phyloP scores from a whole-genome alignment of 306 rosid genomes.

The Ormosia emarginata region DNA sequence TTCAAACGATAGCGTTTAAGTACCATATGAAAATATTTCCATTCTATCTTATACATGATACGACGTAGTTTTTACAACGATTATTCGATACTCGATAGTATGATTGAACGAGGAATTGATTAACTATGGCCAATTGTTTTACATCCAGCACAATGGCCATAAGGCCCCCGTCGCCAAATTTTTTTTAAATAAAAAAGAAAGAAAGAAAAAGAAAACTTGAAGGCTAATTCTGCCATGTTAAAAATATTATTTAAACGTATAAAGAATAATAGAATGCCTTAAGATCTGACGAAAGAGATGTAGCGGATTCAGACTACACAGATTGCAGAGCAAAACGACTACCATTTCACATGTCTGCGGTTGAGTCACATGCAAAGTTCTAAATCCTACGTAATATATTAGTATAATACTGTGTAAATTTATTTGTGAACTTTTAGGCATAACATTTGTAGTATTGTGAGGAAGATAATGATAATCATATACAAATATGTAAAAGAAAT shows the following conservation, averaged over 20 bases:
- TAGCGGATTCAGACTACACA: background rate
- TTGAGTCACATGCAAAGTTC: background rate
- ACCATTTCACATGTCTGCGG: constrained; percentile 18
- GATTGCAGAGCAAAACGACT: background rate
- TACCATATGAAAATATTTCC: background rate
- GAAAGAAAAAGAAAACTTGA: background rate
- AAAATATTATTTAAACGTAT: background rate
- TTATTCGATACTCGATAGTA: background rate
- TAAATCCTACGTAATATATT: background rate
- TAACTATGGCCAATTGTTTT: background rate
- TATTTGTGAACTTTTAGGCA: background rate
- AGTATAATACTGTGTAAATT: background rate
- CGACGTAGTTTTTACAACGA: too few relatives aligned
- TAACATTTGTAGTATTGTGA: background rate
- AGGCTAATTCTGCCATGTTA: background rate
- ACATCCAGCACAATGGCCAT: background rate
- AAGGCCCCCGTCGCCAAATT: background rate
- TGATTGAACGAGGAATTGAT: background rate
- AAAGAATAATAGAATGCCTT: background rate
- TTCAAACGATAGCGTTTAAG: background rate
- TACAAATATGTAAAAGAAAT: background rate
- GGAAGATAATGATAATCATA: background rate
- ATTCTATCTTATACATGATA: background rate
- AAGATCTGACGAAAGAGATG: background rate
- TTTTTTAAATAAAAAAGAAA: too few relatives aligned